Conservation (phyloP, 257 asterid genomes). For the Anisodus acutangulus region DNA sequence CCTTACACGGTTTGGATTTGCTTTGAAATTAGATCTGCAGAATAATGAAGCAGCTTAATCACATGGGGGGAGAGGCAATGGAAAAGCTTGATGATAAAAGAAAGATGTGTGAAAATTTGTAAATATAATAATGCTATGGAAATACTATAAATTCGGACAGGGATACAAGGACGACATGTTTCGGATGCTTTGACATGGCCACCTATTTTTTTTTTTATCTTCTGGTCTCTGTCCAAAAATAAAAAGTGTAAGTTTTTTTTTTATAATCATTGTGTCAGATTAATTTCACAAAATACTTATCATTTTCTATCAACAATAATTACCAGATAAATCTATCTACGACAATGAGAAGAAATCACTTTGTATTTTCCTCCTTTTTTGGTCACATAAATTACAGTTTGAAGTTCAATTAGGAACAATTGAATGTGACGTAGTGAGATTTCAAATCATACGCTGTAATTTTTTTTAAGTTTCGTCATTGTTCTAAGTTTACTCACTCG, state of each 20-base stretch:
- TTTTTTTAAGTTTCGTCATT: neutral
- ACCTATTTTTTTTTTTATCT: neutral
- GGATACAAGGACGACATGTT: neutral
- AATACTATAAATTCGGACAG: constrained; percentile 7
- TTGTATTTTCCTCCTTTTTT: too few species aligned
- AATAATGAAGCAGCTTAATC: neutral
- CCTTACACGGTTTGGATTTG: constrained; percentile 10
- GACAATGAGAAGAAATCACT: too few species aligned
- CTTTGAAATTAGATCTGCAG: constrained; percentile 22
- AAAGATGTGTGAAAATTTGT: neutral
- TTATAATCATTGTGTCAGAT: too few species aligned
- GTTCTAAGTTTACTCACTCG: neutral
- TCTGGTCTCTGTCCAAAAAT: neutral
- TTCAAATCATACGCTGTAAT: neutral
- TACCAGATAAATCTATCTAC: too few species aligned
- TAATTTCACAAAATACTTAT: too few species aligned
- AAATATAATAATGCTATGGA: neutral
- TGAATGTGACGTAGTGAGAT: too few species aligned
- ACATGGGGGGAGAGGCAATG: constrained; percentile 12
- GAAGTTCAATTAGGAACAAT: neutral
- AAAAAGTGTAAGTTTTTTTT: neutral
- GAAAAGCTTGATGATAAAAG: neutral
- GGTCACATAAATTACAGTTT: neutral
- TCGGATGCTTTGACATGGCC: neutral
- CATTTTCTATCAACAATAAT: too few species aligned